Evolutionary conservation across 179 eudicot species (phyloP).

Genomic region (Amaranthus tricolor): DNA sequence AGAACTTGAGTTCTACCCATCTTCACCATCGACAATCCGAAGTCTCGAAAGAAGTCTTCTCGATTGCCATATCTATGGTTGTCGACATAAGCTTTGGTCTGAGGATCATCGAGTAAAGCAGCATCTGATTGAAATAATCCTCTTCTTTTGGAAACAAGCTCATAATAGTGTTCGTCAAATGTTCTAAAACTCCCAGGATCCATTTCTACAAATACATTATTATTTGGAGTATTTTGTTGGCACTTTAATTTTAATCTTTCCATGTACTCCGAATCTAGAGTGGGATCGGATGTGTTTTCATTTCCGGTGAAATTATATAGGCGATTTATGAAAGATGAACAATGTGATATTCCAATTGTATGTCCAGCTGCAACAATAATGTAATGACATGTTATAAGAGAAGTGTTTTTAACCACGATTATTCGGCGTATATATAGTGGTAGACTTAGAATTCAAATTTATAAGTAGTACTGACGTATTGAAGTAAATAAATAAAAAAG

Average conservation of each 20-base stretch:
- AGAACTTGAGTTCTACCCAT: conserved; percentile 25
- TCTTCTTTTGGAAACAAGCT: conserved; percentile 29
- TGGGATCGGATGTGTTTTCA: conserved; percentile 25
- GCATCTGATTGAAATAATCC: conserved; percentile 34
- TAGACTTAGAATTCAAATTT: too few species aligned
- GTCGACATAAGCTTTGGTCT: conserved; percentile 30
- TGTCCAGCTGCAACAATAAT: conserved; percentile 23
- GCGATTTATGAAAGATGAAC: conserved; percentile 29
- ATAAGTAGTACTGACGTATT: too few species aligned
- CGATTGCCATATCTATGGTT: conserved; percentile 14
- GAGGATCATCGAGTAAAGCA: conserved; percentile 31
- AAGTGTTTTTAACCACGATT: too few species aligned
- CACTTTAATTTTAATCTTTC: conserved; percentile 21
- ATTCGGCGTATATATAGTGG: too few species aligned
- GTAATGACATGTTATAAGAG: background rate
- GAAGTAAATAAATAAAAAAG: too few species aligned
- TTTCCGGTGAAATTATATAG: conserved; percentile 30
- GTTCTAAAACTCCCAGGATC: conserved; percentile 33
- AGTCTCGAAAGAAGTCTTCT: conserved; percentile 10
- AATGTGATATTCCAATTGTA: conserved; percentile 30
- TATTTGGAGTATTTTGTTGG: conserved; percentile 12
- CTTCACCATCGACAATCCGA: conserved; percentile 22
- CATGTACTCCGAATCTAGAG: conserved; percentile 27
- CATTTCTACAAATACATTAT: conserved; percentile 20
- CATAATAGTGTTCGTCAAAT: conserved; percentile 26